phyloP scores from a whole-genome alignment of 495 filamentous ascomycete species.

The Tuber brumale region DNA sequence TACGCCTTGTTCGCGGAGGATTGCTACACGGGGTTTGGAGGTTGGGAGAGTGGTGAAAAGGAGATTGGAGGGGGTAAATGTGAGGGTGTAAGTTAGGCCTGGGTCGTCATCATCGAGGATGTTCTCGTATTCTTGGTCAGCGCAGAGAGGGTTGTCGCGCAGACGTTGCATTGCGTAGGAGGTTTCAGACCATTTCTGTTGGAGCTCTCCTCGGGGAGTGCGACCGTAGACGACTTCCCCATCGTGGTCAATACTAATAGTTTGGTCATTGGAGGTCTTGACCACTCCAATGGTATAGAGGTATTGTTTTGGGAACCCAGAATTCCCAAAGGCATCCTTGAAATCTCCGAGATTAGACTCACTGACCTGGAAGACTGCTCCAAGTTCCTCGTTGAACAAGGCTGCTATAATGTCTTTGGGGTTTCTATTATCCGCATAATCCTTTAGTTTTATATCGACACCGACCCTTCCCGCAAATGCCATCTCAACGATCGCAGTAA shows the following conservation, averaged over 20 bases:
- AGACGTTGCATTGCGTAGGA: constrained; percentile 87
- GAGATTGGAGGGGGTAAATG: constrained; percentile 69
- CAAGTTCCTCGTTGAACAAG: constrained; percentile 95
- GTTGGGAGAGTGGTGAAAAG: constrained; percentile 60
- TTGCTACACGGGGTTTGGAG: constrained; percentile 79
- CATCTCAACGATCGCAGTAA: constrained; percentile 92
- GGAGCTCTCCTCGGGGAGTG: constrained; percentile 60
- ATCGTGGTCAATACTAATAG: constrained; percentile 67
- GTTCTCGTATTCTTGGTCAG: constrained; percentile 73
- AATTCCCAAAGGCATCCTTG: constrained; percentile 74
- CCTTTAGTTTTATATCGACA: constrained; percentile 64
- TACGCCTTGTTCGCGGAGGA: constrained; percentile 89
- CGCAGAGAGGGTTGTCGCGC: constrained; percentile 80
- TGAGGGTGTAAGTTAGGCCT: constrained; percentile 77
- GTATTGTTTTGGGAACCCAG: constrained; percentile 72
- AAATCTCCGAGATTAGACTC: constrained; percentile 77
- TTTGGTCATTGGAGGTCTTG: constrained; percentile 62
- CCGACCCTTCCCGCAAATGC: constrained; percentile 96
- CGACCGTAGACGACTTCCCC: constrained; percentile 60
- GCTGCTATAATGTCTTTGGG: constrained; percentile 61
- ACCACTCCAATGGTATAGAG: constrained; percentile 78
- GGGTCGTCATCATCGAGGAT: constrained; percentile 72
- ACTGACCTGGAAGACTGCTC: constrained; percentile 90
- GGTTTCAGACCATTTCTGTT: constrained; percentile 81
- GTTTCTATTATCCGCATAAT: constrained; percentile 47